A percentile compares a stretch with the other conserved stretches of the same genome.
Evolutionary conservation across 1,284 basidiomycete species (phyloP).

Genomic region (Moesziomyces antarcticus): DNA sequence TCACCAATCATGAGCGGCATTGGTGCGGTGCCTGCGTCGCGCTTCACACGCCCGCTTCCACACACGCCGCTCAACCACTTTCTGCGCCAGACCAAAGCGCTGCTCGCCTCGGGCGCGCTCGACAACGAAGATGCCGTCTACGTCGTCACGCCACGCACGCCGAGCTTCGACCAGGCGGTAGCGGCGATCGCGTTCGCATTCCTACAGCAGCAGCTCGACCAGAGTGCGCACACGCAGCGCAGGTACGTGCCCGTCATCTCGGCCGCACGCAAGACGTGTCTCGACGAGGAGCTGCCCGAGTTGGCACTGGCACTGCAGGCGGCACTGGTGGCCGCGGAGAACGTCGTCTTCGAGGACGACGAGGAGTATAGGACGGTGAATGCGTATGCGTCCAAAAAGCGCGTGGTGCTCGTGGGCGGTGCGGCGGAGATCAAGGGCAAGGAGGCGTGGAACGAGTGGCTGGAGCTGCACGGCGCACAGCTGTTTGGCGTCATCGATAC

Average conservation of each 20-base stretch:
- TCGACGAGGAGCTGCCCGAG: conserved; percentile 12
- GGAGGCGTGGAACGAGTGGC: conserved; percentile 36
- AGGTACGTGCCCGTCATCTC: conserved; percentile 42
- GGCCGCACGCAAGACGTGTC: conserved; percentile 1
- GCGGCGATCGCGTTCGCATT: conserved; percentile 34
- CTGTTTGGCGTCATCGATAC: conserved; percentile 43
- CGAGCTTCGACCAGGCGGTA: conserved; percentile 33
- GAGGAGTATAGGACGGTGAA: conserved; percentile 30
- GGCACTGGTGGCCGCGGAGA: conserved; percentile 24
- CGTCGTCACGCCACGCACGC: conserved; percentile 22
- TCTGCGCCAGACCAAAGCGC: conserved; percentile 32
- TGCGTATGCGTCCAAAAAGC: conserved; percentile 41
- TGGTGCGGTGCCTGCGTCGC: conserved; percentile 23
- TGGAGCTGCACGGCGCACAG: conserved; percentile 36
- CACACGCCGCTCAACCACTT: conserved; percentile 48
- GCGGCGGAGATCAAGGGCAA: conserved; percentile 9
- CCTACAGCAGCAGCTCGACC: conserved; percentile 26
- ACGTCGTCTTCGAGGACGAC: conserved; percentile 43
- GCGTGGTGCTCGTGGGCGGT: conserved; percentile 35
- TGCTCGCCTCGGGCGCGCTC: conserved; percentile 37
- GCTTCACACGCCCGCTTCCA: conserved; percentile 32
- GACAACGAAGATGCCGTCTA: conserved; percentile 49
- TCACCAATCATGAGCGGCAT: conserved; percentile 19
- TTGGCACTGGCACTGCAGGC: conserved; percentile 39
- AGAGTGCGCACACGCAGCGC: conserved; percentile 17